Conservation (phyloP, 2,329 filamentous ascomycete genomes). For the Cercospora nicotianae region DNA sequence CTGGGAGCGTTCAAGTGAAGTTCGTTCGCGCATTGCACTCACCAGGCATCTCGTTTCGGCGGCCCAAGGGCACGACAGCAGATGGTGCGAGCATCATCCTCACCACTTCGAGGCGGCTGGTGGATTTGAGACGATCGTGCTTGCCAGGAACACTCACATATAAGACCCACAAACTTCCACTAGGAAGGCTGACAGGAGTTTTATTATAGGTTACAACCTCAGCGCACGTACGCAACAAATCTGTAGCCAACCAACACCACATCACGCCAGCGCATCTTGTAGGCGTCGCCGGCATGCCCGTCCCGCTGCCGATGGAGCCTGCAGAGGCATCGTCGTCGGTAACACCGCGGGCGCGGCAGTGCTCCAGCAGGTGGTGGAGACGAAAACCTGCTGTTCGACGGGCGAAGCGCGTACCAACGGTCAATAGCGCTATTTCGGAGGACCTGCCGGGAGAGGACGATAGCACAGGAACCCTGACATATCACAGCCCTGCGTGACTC, state of each 20-base stretch:
- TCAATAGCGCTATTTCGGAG: conserved; percentile 5
- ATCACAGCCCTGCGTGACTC: neutral
- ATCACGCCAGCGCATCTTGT: neutral
- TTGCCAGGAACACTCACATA: neutral
- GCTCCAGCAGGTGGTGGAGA: neutral
- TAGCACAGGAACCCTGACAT: conserved; percentile 3
- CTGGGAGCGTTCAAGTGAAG: neutral
- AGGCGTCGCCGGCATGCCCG: neutral
- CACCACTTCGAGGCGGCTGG: conserved; percentile 26
- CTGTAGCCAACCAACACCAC: neutral
- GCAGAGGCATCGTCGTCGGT: neutral
- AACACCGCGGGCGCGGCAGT: neutral
- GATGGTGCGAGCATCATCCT: conserved; percentile 15
- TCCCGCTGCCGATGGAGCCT: neutral
- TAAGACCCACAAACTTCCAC: neutral
- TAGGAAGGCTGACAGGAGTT: neutral
- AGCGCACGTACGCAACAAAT: neutral
- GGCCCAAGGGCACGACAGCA: neutral
- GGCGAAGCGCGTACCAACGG: neutral
- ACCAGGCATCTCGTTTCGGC: neutral
- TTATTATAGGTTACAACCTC: neutral
- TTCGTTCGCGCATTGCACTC: neutral
- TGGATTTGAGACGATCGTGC: conserved; percentile 12
- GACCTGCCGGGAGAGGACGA: neutral
- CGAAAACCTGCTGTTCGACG: neutral